Evolutionary conservation across 495 filamentous ascomycete genomes (phyloP), one percentile per base, ranked within the genome.

Genomic region (Trichodelitschia bisporula): DNA sequence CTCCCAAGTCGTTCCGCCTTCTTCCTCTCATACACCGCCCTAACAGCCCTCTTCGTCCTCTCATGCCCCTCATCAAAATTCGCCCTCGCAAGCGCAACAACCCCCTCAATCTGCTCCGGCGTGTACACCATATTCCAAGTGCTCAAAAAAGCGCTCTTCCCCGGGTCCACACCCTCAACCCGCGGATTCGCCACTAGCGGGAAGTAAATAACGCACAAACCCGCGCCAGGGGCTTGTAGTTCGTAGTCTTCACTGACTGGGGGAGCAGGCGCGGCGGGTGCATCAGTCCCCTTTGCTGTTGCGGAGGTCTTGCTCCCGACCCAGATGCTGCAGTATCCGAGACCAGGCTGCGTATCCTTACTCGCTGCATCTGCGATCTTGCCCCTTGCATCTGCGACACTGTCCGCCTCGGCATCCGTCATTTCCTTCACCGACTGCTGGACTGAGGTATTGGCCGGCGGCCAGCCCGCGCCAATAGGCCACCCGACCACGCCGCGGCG

Each of bases 81-180:
- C 2, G 78, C 77, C 35, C 67, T 62, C 1, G 86, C 83, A 4
- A 97, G 62, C 14, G 63, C 61, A 5, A 89, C 70, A 0, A 84
- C 73, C 15, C 63, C 59, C 31, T 91, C 83, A 28, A 93, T 60
- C 43, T 93, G 70, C 33, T 78, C 63, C 0, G 80, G 75, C 19
- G 75, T 80, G 50, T 90, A 93, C 26, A 90, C 68, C 45, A 93
- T 93, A 47, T 93, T 97, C 86, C 86, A 95, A 1, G 86, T 97
- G 40, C 68, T 77, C 50, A 93, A 63, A 55, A 82, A 97, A 29
- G 82, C 76, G 34, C 64, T 68, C 9, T 58, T 64, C 19, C 72
- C 64, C 0, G 86, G 84, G 45, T 92, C 70, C 16, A 93, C 72
- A 30, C 66, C 73, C 4, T 61, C 59, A 1, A 84, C 75, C 13